These are phyloP conservation scores for Trichoderma lentiforme DNA, from an alignment of 2,329 filamentous ascomycete genomes.

Conservation along the genomic window DNA sequence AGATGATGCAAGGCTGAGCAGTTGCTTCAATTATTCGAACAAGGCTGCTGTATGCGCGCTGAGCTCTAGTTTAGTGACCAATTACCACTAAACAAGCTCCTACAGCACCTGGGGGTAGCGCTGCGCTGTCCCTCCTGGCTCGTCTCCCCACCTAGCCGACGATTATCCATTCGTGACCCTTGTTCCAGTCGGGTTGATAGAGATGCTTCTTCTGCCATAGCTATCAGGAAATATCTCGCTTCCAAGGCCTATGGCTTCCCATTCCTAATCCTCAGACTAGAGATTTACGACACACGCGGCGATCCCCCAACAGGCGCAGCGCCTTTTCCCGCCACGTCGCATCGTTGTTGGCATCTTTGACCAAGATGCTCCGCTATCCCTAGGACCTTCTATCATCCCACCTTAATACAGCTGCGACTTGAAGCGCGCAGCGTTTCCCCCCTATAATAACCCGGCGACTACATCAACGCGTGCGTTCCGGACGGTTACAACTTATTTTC, in stretches of 20 bases:
- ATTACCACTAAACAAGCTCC: neutral
- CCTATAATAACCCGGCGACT: neutral
- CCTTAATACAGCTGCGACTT: conserved; percentile 24
- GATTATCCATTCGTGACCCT: conserved; percentile 15
- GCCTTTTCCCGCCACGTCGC: neutral
- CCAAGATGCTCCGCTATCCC: conserved; percentile 30
- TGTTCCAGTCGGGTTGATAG: conserved; percentile 19
- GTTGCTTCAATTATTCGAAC: neutral
- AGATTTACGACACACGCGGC: conserved; percentile 19
- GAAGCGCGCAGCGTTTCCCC: conserved; percentile 9
- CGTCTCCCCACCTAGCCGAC: conserved; percentile 34
- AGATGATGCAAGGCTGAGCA: conserved; percentile 13
- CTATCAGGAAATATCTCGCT: neutral
- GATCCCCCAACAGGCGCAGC: neutral
- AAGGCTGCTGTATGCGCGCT: neutral
- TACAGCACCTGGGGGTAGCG: neutral
- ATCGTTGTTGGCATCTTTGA: conserved; percentile 19
- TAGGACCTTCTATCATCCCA: conserved; percentile 21
- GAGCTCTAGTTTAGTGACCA: neutral
- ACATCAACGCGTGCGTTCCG: neutral
- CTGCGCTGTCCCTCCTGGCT: conserved; percentile 24
- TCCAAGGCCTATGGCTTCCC: neutral
- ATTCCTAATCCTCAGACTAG: neutral
- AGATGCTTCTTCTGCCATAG: neutral
- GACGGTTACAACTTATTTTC: neutral